Base-by-base conservation (phyloP, 140 eudicot genomes). In the Cichorium intybus region DNA sequence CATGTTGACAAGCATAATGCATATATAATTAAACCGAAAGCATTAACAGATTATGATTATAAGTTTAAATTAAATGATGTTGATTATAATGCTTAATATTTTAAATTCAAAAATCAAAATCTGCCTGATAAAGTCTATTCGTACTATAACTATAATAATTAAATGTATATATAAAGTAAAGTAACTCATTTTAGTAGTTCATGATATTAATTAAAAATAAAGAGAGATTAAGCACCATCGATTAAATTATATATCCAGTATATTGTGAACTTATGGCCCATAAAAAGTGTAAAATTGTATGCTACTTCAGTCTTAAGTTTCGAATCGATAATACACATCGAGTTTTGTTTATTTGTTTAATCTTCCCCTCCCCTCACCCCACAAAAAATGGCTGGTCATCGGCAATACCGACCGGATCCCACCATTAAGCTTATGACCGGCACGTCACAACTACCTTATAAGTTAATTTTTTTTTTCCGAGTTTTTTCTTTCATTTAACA, bases 111-210 rank as follows among this genome's bases (percentile, higher is more conserved):
- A 49, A 56, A 48, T 20, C 28, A 47, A 57, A 66, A 57, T 74
- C 62, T 29, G 48, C 57, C 68, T 56, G 68, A 74, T 56, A 74
- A 74, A 74, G 74, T 26, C 24, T 72, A 65, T 65, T 34, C 62
- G 60, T 66, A 48, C 62, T 43, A 57, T 66, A 58, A 57, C 47
- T 66, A 57, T 31, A 9, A 56, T 65, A 60, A 35, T 34, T 50
- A 60, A 37, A 49, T 37, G 14, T 8, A 53, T 39, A 71, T 35
- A 71, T 37, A 37, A 60, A 57, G n/a, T 45, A 65, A 74, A 64
- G 78, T 17, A 33, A 66, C 62, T 37, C 47, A 3, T 29, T 56
- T 28, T 73, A 55, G 23, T 45, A 56, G 21, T 45, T 64, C 50
- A 24, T 64, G 34, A 28, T 60, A 5, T 24, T 49, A 23, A 39